Evolutionary conservation across 352 stramenopile species (phyloP), one percentile per base, ranked within the genome.

Genomic region (Phytophthora podocarpi): DNA sequence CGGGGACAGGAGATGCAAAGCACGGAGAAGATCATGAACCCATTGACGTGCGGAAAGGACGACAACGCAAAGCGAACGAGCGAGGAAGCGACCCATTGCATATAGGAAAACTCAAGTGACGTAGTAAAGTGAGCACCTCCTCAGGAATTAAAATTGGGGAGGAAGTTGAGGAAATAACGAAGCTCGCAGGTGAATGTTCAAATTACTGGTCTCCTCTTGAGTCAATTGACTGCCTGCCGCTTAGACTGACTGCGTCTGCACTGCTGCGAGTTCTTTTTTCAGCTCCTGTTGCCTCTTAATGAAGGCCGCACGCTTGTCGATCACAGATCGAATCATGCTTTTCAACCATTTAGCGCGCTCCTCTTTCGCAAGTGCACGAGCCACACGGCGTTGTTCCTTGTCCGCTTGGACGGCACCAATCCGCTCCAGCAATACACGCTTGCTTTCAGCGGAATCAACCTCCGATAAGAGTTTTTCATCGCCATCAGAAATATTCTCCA

Each of bases 111-210:
- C 31, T 64, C 40, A 76, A 74, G 64, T 76, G 50, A 59, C 46
- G 67, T 72, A 70, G 53, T 76, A 76, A 73, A 76, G 64, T 73
- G 68, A 76, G 64, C 63, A 28, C 58, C 51, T 70, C 59, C 59
- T 26, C 58, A 70, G 51, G 43, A 72, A 66, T 66, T 64, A 64
- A 73, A 76, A 70, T 70, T 72, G 53, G 34, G 59, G 59, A 60
- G 62, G 43, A 64, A 58, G 64, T 76, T 74, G 66, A 65, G 12
- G 23, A 74, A 74, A 74, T 74, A 71, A 74, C 55, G 55, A 74
- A 72, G 68, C 39, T 67, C 68, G 73, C 63, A 75, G 43, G 59
- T 75, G 62, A 72, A 75, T 75, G 58, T 62, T 69, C 31, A 64
- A 23, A 41, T 52, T 20, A 18, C 23, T 47, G n/a, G 6, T 43